Percentiles rank a stretch among this genome's conserved stretches.
phyloP scores from a whole-genome alignment of 2,329 filamentous ascomycete genomes.

The Colletotrichum somersetense region DNA sequence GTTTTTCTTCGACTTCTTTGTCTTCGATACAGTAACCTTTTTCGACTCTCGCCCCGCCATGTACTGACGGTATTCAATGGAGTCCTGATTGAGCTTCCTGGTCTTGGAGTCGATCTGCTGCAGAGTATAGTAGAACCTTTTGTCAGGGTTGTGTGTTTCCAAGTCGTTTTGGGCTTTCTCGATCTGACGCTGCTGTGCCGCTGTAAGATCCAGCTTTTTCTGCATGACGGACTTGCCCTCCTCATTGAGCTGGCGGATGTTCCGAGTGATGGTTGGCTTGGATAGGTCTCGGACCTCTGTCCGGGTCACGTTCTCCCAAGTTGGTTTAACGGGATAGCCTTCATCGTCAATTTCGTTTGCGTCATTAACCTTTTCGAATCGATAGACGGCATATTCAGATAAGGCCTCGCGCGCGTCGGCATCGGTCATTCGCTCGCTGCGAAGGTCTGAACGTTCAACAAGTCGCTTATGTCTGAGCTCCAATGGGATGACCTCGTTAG shows the following conservation, averaged over 20 bases:
- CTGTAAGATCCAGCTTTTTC: slow-evolving; percentile 55
- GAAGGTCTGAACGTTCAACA: slow-evolving; percentile 53
- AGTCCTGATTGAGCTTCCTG: slow-evolving; percentile 46
- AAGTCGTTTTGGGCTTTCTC: slow-evolving; percentile 54
- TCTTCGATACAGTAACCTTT: slow-evolving; percentile 26
- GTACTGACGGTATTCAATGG: slow-evolving; percentile 27
- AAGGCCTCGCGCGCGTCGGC: slow-evolving; percentile 55
- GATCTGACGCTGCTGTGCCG: slow-evolving; percentile 57
- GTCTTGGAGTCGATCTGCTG: slow-evolving; percentile 60
- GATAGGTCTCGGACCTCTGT: slow-evolving; percentile 53
- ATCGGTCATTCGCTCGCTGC: slow-evolving; percentile 52
- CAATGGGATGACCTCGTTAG: slow-evolving; percentile 22
- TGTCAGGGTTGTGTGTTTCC: slow-evolving; percentile 51
- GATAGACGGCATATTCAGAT: slow-evolving; percentile 56
- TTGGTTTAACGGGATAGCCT: slow-evolving; percentile 50
- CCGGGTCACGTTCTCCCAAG: slow-evolving; percentile 56
- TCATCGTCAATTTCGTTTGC: slow-evolving; percentile 53
- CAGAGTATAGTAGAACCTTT: slow-evolving; percentile 56
- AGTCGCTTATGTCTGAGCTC: slow-evolving; percentile 42
- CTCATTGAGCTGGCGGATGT: slow-evolving; percentile 54
- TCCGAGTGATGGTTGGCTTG: slow-evolving; percentile 52
- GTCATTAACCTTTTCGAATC: slow-evolving; percentile 55
- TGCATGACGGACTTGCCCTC: slow-evolving; percentile 49
- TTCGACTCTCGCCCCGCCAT: slow-evolving; percentile 26
- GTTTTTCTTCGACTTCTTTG: slow-evolving; percentile 48